Evolutionary conservation across 345 rosid genomes (phyloP), one percentile per base, ranked within the genome.

Genomic region (Populus nigra): DNA sequence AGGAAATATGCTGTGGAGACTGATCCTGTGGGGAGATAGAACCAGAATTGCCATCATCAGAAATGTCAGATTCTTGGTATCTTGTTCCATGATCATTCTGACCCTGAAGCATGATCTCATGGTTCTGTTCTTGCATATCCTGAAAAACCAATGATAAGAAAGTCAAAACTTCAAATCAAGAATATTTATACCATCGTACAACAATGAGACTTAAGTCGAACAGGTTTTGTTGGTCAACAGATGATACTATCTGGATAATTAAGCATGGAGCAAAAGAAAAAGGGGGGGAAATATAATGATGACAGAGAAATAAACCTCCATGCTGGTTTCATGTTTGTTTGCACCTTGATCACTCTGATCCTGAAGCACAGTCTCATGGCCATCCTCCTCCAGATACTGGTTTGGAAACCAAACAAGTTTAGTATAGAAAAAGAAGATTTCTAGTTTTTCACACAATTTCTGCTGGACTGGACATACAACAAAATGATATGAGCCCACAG

Each of bases 1-100:
- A 83, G 76, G 89, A 65, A 71, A 76, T 75, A 73, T 81, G 90
- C 79, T 80, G 84, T 27, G 84, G 74, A 50, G 90, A 79, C 75
- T 80, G 85, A 78, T 68, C 45, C 63, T 71, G 73, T 16, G 75
- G 81, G 53, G 86, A 79, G 70, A 69, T 79, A 61, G 85, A 76
- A 80, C 65, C 83, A 72, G 86, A 81, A 63, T 78, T 74, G 71
- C 74, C 88, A 72, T 78, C 77, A 69, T 29, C 59, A 43, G 73
- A 29, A 17, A 27, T 20, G 31, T 23, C 9, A 4, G 49, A 65
- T 35, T 73, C 55, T 35, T 33, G 18, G n/a, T 31, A 31, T 35
- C 75, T 35, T 31, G 71, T 41, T 69, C 47, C 72, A 61, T 75
- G 75, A 31, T 67, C 82, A 49, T 80, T 80, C 77, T 79, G 84